These are phyloP conservation scores for Juglanconis juglandina DNA, from an alignment of 2,329 filamentous ascomycete species.

Conservation along the genomic window DNA sequence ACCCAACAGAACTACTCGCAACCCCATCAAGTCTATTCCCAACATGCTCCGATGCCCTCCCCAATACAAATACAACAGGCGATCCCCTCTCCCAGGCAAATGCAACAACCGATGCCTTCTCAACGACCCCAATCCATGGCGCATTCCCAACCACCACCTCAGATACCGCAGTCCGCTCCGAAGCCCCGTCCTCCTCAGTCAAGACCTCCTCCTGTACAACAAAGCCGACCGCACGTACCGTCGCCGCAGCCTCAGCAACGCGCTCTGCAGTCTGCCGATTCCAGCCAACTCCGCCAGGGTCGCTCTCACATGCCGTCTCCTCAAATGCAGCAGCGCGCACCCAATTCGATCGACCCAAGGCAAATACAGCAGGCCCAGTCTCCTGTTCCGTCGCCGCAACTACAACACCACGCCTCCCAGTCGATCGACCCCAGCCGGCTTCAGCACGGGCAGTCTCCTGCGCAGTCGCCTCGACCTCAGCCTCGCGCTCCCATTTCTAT, in stretches of 20 bases:
- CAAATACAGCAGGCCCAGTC: background rate
- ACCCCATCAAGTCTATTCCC: background rate
- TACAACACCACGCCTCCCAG: background rate
- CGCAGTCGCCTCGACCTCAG: background rate
- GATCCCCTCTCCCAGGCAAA: constrained; percentile 16
- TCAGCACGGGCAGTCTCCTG: background rate
- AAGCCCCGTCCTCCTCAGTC: constrained; percentile 10
- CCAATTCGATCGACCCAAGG: background rate
- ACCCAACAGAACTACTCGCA: constrained; percentile 34
- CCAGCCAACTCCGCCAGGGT: background rate
- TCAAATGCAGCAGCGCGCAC: background rate
- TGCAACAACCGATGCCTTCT: constrained; percentile 27
- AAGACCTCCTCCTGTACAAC: constrained; percentile 4
- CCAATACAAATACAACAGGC: constrained; percentile 22
- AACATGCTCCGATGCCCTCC: background rate
- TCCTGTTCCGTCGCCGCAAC: background rate
- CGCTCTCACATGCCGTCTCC: background rate
- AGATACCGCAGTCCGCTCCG: constrained; percentile 17
- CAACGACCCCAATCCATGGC: constrained; percentile 20
- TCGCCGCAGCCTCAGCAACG: constrained; percentile 1
- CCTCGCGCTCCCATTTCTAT: background rate
- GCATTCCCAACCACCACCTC: constrained; percentile 13
- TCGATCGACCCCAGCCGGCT: background rate
- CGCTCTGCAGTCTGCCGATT: background rate
- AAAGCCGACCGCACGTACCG: background rate